phyloP scores from a whole-genome alignment of 2,329 filamentous ascomycete genomes.

The Botrytis deweyae region DNA sequence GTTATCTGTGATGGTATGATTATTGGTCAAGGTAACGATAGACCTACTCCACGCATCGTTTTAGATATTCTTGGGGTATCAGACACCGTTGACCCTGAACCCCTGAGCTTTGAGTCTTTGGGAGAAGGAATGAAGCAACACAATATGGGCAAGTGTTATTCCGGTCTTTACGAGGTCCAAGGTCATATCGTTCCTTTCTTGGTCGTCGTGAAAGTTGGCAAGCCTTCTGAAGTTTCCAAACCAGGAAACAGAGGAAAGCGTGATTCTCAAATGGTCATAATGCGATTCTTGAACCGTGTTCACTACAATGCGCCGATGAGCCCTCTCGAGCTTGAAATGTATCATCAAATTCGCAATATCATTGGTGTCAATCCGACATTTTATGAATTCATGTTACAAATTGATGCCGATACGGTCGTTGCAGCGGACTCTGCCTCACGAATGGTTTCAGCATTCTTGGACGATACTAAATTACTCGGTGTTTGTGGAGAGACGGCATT shows the following conservation, averaged over 20 bases:
- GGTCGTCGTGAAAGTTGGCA: slow-evolving; percentile 94
- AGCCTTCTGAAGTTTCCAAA: slow-evolving; percentile 69
- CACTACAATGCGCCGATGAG: slow-evolving; percentile 98
- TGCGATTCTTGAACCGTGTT: slow-evolving; percentile 98
- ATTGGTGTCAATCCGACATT: slow-evolving; percentile 98
- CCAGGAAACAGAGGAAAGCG: slow-evolving; percentile 98
- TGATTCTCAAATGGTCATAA: slow-evolving; percentile 97
- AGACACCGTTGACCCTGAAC: slow-evolving; percentile 90
- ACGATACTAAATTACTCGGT: slow-evolving; percentile 90
- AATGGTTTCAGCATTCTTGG: slow-evolving; percentile 85
- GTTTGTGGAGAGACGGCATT: slow-evolving; percentile 93
- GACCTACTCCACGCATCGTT: slow-evolving; percentile 91
- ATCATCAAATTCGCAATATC: slow-evolving; percentile 97
- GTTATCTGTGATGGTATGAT: slow-evolving; percentile 99
- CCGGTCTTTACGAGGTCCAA: slow-evolving; percentile 94
- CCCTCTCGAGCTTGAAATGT: slow-evolving; percentile 95
- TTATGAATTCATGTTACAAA: slow-evolving; percentile 95
- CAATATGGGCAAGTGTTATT: slow-evolving; percentile 99
- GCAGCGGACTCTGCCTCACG: slow-evolving; percentile 85
- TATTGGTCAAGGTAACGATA: slow-evolving; percentile 96
- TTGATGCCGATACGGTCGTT: slow-evolving; percentile 96
- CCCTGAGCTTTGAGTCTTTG: slow-evolving; percentile 92
- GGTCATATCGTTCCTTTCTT: slow-evolving; percentile 98
- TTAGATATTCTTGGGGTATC: slow-evolving; percentile 95
- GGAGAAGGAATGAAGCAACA: slow-evolving; percentile 96